Evolutionary conservation across 2,329 filamentous ascomycete species (phyloP).

Genomic region (Microdochium nivale): DNA sequence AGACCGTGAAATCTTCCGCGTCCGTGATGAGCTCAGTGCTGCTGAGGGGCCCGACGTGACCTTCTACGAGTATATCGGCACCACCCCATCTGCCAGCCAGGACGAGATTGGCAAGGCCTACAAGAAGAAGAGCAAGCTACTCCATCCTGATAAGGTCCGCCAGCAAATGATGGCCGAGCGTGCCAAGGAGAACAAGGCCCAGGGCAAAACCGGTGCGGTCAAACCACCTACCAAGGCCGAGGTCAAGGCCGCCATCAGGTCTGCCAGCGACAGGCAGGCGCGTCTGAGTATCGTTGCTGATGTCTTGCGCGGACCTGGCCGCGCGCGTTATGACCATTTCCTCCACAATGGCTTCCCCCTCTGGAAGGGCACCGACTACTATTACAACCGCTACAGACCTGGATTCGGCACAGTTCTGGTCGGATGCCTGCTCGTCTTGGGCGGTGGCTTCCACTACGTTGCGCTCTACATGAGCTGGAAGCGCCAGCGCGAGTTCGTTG

Average conservation of each 20-base stretch:
- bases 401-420: conserved; percentile 77
- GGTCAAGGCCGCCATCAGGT: conserved; percentile 70
- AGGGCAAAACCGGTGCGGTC: conserved; percentile 38
- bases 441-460: conserved; percentile 81
- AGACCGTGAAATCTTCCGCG: conserved; percentile 97
- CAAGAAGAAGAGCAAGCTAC: conserved; percentile 71
- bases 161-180: conserved; percentile 70
- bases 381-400: conserved; percentile 89
- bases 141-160: conserved; percentile 95
- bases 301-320: conserved; percentile 70
- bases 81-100: conserved; percentile 62
- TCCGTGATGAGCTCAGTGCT: conserved; percentile 75
- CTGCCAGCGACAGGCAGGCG: conserved; percentile 74
- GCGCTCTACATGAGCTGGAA: conserved; percentile 81
- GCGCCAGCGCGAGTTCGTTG: conserved; percentile 83
- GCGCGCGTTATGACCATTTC: conserved; percentile 93
- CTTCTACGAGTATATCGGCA: conserved; percentile 90
- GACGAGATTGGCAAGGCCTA: conserved; percentile 93
- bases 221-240: conserved; percentile 68
- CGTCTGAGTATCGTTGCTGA: conserved; percentile 77
- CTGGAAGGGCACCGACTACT: conserved; percentile 98
- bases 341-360: conserved; percentile 84
- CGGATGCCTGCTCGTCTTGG: conserved; percentile 73
- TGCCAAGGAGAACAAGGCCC: conserved; percentile 41
- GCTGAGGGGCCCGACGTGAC: conserved; percentile 71